Evolutionary conservation across 345 rosid genomes (phyloP), one percentile per base, ranked within the genome.

Genomic region (Eutrema yunnanense): DNA sequence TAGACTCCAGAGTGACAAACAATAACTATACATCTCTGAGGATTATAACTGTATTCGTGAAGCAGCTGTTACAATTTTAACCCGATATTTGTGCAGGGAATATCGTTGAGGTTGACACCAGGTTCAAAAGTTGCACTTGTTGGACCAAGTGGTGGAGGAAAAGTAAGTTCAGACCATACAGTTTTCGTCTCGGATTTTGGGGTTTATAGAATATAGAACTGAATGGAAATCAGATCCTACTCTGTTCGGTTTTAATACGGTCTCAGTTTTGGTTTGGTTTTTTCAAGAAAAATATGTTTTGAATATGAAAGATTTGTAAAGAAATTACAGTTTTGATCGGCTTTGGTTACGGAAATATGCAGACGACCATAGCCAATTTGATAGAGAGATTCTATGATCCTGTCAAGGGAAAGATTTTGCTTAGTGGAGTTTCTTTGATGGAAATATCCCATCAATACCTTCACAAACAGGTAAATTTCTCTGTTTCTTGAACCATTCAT

Each of bases 111-210:
- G 81, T 79, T 94, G 79, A 81, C 80, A 47, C 90, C 97, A 32
- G 96, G 91, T 71, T 85, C 96, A 40, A 94, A 91, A 84, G 85
- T 88, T 65, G 98, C 98, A 22, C 95, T 91, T 38, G 98, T 94
- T 27, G 98, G 98, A 70, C 98, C 95, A 50, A 94, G 97, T 67
- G 98, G 98, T 65, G 98, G 98, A 10, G 98, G 98, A 71, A 94
- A 94, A 81, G 96, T 94, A 85, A 79, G 29, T 67, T 66, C 67
- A 5, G 53, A 40, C 2, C 49, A 32, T 70, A 60, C 6, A 1
- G 10, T 22, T 46, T 58, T 58, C 27, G 9, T 13, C 56, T 46
- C 9, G 8, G 59, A 16, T 32, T 53, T 53, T 53, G 38, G 6
- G 58, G 55, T 22, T 22, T 0, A 22, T 22, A 22, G 26, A 1